Conservation (phyloP, 2,329 filamentous ascomycete genomes). For the Pseudogymnoascus sp. region DNA sequence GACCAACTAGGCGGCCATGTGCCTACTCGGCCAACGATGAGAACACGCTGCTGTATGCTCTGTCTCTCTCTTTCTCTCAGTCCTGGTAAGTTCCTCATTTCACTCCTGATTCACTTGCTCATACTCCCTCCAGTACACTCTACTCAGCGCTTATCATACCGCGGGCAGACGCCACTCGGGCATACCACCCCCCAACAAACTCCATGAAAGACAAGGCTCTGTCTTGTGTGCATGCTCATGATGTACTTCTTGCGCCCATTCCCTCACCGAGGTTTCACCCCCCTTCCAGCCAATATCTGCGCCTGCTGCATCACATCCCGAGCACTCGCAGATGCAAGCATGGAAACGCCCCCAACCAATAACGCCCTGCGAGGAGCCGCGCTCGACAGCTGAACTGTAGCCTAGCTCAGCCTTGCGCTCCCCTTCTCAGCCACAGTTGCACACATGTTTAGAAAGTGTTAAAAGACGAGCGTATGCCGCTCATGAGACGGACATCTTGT, state of each 20-base stretch:
- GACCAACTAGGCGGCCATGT: background rate
- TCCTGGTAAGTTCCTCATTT: background rate
- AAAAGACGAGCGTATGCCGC: background rate
- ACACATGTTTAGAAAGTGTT: background rate
- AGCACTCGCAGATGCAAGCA: background rate
- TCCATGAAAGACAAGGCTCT: background rate
- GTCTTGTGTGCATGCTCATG: background rate
- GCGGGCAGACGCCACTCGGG: background rate
- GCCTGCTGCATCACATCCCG: background rate
- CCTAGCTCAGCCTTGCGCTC: background rate
- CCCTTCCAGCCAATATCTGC: background rate
- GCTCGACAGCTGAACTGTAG: background rate
- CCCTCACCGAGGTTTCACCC: background rate
- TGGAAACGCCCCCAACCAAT: background rate
- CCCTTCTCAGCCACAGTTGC: background rate
- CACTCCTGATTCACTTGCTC: background rate
- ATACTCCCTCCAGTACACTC: background rate
- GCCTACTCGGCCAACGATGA: background rate
- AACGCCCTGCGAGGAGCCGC: slow-evolving; percentile 2
- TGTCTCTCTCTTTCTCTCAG: background rate
- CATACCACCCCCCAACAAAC: background rate
- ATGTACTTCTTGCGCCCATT: background rate
- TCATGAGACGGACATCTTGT: background rate
- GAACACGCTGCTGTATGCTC: background rate
- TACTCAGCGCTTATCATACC: background rate